Percentiles rank a stretch among this genome's conserved stretches.
These are phyloP conservation scores for California macrophylla DNA, from an alignment of 441 rosid species.

Conservation along the genomic window DNA sequence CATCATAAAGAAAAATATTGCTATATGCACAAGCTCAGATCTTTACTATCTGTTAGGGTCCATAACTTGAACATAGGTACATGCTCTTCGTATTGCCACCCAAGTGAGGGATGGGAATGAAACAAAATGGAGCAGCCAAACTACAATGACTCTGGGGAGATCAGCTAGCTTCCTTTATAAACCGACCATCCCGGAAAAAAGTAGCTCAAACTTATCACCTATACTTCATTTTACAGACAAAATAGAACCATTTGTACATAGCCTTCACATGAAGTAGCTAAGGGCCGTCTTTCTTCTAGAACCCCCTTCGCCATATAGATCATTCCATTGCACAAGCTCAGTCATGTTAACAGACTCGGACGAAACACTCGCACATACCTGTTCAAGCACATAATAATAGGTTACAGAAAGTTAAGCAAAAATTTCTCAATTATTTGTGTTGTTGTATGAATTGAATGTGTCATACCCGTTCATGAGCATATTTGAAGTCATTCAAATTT, in stretches of 20 bases:
- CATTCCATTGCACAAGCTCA: conserved; percentile 93
- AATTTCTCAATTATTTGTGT: too few relatives aligned
- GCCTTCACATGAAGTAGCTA: conserved; percentile 77
- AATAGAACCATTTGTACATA: neutral
- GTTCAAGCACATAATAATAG: conserved; percentile 1
- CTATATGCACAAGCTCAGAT: neutral
- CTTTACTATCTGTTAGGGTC: neutral
- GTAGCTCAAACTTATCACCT: neutral
- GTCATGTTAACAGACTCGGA: conserved; percentile 86
- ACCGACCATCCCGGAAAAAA: neutral
- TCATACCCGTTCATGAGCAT: conserved; percentile 86
- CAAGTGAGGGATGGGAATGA: too few relatives aligned
- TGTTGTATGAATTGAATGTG: too few relatives aligned
- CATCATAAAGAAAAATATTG: neutral
- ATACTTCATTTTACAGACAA: neutral
- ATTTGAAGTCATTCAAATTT: conserved; percentile 71
- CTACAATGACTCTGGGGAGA: neutral
- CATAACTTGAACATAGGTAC: neutral
- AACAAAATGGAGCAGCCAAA: neutral
- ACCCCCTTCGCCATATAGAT: conserved; percentile 94
- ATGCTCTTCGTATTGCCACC: neutral
- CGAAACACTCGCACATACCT: conserved; percentile 96
- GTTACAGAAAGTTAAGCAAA: neutral
- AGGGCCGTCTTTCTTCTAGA: conserved; percentile 78
- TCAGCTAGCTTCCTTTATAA: neutral